Percentiles rank a stretch among this genome's conserved stretches.
Evolutionary conservation across 805 yeast genomes (phyloP).

Genomic region (Candida coquimbonensis): DNA sequence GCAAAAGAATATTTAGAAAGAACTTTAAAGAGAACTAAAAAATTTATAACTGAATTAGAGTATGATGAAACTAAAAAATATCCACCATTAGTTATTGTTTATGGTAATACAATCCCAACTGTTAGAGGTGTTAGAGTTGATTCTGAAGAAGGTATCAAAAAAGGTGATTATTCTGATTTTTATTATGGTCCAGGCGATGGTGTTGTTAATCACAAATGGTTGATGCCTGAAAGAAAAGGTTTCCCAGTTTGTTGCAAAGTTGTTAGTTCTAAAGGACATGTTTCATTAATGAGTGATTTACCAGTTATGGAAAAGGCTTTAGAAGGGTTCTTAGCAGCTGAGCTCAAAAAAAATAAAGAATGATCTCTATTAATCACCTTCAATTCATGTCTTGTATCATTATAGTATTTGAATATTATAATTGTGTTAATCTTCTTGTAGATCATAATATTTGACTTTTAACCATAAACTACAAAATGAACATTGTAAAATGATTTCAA

Average conservation of each 20-base stretch:
- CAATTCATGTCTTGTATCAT: not conserved
- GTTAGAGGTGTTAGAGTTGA: slow-evolving; percentile 72
- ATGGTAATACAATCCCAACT: slow-evolving; percentile 78
- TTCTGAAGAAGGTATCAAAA: slow-evolving; percentile 51
- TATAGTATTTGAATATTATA: not conserved
- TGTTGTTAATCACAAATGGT: slow-evolving; percentile 76
- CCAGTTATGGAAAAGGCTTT: slow-evolving; percentile 68
- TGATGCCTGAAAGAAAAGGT: slow-evolving; percentile 72
- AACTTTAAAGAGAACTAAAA: slow-evolving; percentile 52
- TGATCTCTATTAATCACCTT: too few species aligned
- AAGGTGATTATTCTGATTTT: slow-evolving; percentile 70
- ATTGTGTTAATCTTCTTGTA: not conserved
- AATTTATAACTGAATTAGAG: slow-evolving; percentile 49
- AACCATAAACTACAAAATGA: slow-evolving; percentile 82
- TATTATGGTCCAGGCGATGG: slow-evolving; percentile 92
- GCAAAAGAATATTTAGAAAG: slow-evolving; percentile 58
- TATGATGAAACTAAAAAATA: slow-evolving; percentile 47
- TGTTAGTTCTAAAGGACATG: slow-evolving; percentile 66
- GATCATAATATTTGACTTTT: slow-evolving; percentile 58
- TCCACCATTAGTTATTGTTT: slow-evolving; percentile 81
- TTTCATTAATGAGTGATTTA: slow-evolving; percentile 69
- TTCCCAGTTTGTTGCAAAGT: slow-evolving; percentile 68
- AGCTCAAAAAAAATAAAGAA: slow-evolving; percentile 21
- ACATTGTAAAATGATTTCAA: slow-evolving; percentile 73
- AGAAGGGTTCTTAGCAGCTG: slow-evolving; percentile 54